phyloP scores from a whole-genome alignment of 2,329 filamentous ascomycete genomes.

The Herpotrichia juniperi region DNA sequence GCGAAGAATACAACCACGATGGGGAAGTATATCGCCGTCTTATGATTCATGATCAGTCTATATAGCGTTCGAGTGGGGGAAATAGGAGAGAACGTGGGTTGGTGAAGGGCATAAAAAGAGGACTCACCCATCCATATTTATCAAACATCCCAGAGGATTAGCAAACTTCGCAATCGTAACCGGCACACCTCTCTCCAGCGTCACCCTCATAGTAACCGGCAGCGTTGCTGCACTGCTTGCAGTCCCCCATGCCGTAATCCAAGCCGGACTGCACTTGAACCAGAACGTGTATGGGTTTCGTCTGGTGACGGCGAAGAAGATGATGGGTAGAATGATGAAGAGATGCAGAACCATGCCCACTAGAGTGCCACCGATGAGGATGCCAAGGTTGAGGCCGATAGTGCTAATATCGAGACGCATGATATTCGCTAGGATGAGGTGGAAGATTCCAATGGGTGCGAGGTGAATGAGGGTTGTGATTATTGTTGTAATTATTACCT shows the following conservation, averaged over 20 bases:
- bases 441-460: slow-evolving; percentile 61
- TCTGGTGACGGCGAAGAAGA: slow-evolving; percentile 41
- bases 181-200: slow-evolving; percentile 50
- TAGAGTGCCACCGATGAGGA: slow-evolving; percentile 57
- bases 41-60: slow-evolving; percentile 20
- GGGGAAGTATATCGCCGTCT: slow-evolving; percentile 63
- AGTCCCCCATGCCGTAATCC: slow-evolving; percentile 62
- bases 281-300: slow-evolving; percentile 57
- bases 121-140: slow-evolving; percentile 57
- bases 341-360: slow-evolving; percentile 56
- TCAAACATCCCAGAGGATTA: slow-evolving; percentile 56
- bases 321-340: slow-evolving; percentile 52
- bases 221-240: slow-evolving; percentile 61
- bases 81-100: too few species aligned
- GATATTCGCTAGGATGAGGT: slow-evolving; percentile 59
- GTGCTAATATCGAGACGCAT: slow-evolving; percentile 56
- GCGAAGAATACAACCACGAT: slow-evolving; percentile 61
- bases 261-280: slow-evolving; percentile 57
- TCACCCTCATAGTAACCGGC: slow-evolving; percentile 55
- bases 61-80: slow-evolving; percentile 13
- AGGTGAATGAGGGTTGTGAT: slow-evolving; percentile 57
- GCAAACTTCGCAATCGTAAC: slow-evolving; percentile 54
- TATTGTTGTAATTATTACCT: slow-evolving; percentile 54
- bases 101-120: too few species aligned
- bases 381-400: slow-evolving; percentile 57